These are phyloP conservation scores for Cladosporium sp. DNA, from an alignment of 2,329 filamentous ascomycete genomes.

Conservation along the genomic window DNA sequence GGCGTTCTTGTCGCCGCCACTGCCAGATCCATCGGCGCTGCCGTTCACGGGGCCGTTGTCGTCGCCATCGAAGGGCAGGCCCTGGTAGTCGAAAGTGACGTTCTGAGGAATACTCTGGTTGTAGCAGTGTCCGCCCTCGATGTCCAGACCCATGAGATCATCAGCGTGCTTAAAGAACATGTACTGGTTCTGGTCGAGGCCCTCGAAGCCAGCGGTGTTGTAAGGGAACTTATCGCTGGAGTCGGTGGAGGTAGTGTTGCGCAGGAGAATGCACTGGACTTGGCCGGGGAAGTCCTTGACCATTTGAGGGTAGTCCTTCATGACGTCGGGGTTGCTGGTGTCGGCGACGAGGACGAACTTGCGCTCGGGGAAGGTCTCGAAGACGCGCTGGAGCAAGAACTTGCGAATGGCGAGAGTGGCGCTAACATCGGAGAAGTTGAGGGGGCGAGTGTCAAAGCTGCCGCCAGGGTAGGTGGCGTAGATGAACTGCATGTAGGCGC, in stretches of 20 bases:
- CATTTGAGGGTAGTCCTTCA: slow-evolving; percentile 56
- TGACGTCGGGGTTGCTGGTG: slow-evolving; percentile 74
- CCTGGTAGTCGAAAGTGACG: slow-evolving; percentile 68
- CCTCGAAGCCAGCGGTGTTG: slow-evolving; percentile 70
- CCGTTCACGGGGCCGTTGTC: slow-evolving; percentile 19
- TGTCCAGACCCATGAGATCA: slow-evolving; percentile 66
- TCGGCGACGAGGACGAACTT: slow-evolving; percentile 77
- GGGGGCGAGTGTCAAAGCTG: slow-evolving; percentile 73
- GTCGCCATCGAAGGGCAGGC: slow-evolving; percentile 30
- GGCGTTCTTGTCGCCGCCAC: background rate
- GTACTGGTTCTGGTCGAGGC: slow-evolving; percentile 64
- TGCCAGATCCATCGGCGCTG: slow-evolving; percentile 8
- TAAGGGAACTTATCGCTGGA: slow-evolving; percentile 69
- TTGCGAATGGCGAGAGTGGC: slow-evolving; percentile 71
- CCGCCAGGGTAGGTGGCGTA: slow-evolving; percentile 76
- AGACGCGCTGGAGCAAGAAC: slow-evolving; percentile 69
- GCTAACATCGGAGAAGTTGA: slow-evolving; percentile 76
- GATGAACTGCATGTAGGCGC: slow-evolving; percentile 78
- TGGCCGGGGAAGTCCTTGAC: slow-evolving; percentile 67
- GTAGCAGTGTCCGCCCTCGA: slow-evolving; percentile 66
- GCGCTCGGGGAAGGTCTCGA: slow-evolving; percentile 71
- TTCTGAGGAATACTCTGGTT: slow-evolving; percentile 68
- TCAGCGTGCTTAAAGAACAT: slow-evolving; percentile 79
- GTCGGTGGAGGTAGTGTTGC: slow-evolving; percentile 73
- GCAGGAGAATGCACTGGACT: slow-evolving; percentile 74